Evolutionary conservation across 352 stramenopile genomes (phyloP).

Genomic region (Globisporangium polare): DNA sequence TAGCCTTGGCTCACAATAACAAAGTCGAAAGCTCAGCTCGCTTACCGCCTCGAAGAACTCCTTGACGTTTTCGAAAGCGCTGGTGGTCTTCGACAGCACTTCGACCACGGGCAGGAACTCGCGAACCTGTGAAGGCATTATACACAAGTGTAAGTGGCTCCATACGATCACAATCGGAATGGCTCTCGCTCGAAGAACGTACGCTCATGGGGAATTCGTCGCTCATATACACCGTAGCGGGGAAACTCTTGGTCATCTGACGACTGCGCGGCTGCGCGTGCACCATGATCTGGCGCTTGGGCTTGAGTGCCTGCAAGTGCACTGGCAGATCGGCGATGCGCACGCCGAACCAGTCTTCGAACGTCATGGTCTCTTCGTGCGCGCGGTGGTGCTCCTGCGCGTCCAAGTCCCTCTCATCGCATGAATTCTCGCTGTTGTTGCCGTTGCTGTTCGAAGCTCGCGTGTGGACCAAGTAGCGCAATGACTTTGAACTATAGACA

Average conservation of each 20-base stretch:
- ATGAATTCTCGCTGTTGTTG: background rate
- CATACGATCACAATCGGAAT: background rate
- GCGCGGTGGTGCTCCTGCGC: constrained; percentile 27
- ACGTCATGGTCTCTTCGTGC: constrained; percentile 42
- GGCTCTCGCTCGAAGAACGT: constrained; percentile 6
- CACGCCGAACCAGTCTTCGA: constrained; percentile 60
- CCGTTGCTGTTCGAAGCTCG: constrained; percentile 2
- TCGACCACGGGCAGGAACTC: constrained; percentile 65
- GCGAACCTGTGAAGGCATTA: constrained; percentile 25
- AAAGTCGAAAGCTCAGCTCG: background rate
- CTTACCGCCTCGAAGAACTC: constrained; percentile 58
- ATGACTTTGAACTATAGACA: constrained; percentile 33
- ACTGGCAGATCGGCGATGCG: constrained; percentile 34
- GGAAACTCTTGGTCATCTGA: constrained; percentile 51
- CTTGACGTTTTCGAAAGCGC: constrained; percentile 53
- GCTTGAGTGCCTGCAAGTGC: constrained; percentile 26
- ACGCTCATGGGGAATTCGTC: constrained; percentile 58
- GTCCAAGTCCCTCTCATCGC: constrained; percentile 23
- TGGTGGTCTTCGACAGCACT: constrained; percentile 65
- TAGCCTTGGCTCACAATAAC: background rate
- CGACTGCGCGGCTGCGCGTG: constrained; percentile 39
- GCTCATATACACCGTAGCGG: constrained; percentile 54
- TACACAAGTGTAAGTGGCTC: background rate
- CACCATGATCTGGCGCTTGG: constrained; percentile 48
- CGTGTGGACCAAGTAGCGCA: constrained; percentile 33